Base-by-base conservation (phyloP, 345 rosid species). In the Melastoma malabathricum region DNA sequence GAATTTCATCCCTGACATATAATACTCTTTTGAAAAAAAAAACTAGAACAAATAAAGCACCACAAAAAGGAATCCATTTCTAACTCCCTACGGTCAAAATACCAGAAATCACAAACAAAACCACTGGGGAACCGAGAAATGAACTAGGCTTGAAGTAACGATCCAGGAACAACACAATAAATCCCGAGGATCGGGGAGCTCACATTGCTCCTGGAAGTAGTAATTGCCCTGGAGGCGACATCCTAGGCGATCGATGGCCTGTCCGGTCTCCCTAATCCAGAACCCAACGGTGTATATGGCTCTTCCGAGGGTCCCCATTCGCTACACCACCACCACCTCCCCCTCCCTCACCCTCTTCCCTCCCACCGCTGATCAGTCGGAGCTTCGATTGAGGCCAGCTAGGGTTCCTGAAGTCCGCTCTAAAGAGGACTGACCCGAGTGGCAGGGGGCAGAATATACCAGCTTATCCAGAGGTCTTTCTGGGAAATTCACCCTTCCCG, bases 261-360 rank as follows among this genome's bases (percentile, higher is more conserved):
- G 97, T 43, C 97, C 95, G 27, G 89, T 82, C 78, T 85, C 95
- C 15, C 97, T 83, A 78, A 89, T 80, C 97, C 97, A 89, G 70
- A 89, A 80, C 48, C 95, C 97, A 23, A 85, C 84, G 71, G 64
- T 49, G 80, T 89, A 85, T 16, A 88, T 62, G 44, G 95, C 97
- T 60, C 56, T 76, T 25, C 86, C 97, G 47, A 88, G 64, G 16
- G 86, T 82, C 43, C 86, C 84, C 90, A 88, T 76, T 50, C 34
- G 46, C 63, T 41, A 31, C 63, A 15, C 15, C 50, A 16, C 44
- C 3, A 12, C 46, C 3, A 13, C 29, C 44, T 54, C 57, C 16
- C n/a, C n/a, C 25, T 22, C 25, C 13, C 25, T 22, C 4, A 6
- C 41, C 41, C 41, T 34, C 41, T 34, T 34, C 41, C 41, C 12